phyloP scores from a whole-genome alignment of 164 flowering plant species.

The Vitis cinerea region DNA sequence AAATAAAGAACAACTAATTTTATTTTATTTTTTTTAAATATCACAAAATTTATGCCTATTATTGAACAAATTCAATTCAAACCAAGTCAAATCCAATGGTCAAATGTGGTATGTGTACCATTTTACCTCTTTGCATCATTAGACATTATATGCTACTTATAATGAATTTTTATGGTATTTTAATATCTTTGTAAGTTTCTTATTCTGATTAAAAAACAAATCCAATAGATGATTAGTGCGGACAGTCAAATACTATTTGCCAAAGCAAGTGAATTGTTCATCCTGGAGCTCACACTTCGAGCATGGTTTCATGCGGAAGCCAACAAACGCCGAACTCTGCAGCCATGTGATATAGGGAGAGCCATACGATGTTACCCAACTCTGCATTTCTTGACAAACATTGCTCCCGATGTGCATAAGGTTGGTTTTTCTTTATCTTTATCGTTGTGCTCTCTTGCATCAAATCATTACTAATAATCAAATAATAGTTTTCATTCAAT shows the following conservation, averaged over 20 bases:
- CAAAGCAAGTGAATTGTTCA: conserved; percentile 30
- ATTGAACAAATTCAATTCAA: no score
- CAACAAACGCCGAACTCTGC: conserved; percentile 16
- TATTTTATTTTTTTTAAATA: no score
- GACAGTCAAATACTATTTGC: conserved; percentile 21
- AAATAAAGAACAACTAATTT: no score
- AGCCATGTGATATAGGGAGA: conserved; percentile 19
- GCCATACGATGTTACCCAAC: conserved; percentile 11
- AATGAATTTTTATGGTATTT: no score
- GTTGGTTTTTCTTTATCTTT: background rate
- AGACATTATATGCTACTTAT: no score
- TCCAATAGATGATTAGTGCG: conserved; percentile 18
- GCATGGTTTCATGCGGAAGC: conserved; percentile 23
- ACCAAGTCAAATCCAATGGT: no score
- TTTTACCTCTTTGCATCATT: no score
- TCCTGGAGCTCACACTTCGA: conserved; percentile 26
- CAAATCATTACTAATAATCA: no score
- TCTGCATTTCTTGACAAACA: conserved; percentile 10
- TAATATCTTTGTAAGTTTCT: background rate
- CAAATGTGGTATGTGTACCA: no score
- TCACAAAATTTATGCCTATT: no score
- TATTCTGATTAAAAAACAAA: background rate
- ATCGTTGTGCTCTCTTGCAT: no score
- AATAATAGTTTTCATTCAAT: no score
- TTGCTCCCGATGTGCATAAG: conserved; percentile 4